phyloP scores from a whole-genome alignment of 192 early-diverging fungal species.

The Glomus cerebriforme region DNA sequence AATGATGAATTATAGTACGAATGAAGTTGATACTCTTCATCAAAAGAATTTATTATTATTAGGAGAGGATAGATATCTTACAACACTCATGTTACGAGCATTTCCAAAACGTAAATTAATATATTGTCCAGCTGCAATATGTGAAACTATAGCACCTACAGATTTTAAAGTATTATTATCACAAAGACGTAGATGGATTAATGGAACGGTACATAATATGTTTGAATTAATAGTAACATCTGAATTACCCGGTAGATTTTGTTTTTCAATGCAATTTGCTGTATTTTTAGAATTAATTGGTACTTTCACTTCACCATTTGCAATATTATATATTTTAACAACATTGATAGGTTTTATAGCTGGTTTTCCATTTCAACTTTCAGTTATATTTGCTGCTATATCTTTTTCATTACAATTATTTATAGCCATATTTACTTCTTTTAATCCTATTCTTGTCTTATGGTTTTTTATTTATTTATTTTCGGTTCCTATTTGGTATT shows the following conservation, averaged over 20 bases:
- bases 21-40: constrained; percentile 75
- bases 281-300: constrained; percentile 94
- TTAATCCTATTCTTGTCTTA: too few relatives aligned
- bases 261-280: constrained; percentile 95
- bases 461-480: too few relatives aligned
- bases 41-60: constrained; percentile 81
- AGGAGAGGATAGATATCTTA: constrained; percentile 83
- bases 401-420: too few relatives aligned
- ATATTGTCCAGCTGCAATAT: constrained; percentile 78
- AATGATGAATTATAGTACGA: constrained; percentile 74
- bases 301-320: constrained; percentile 88
- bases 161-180: constrained; percentile 78
- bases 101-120: constrained; percentile 83
- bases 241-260: constrained; percentile 86
- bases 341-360: too few relatives aligned
- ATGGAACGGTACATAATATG: constrained; percentile 90
- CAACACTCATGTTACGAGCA: constrained; percentile 78
- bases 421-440: too few relatives aligned
- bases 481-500: too few relatives aligned
- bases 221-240: constrained; percentile 76
- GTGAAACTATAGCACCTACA: constrained; percentile 79
- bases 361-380: too few relatives aligned
- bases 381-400: too few relatives aligned
- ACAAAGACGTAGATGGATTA: constrained; percentile 94
- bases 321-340: constrained; percentile 19